Evolutionary conservation across 2,329 filamentous ascomycete genomes (phyloP), one percentile per base, ranked within the genome.

Genomic region (Paraphoma chrysanthemicola): DNA sequence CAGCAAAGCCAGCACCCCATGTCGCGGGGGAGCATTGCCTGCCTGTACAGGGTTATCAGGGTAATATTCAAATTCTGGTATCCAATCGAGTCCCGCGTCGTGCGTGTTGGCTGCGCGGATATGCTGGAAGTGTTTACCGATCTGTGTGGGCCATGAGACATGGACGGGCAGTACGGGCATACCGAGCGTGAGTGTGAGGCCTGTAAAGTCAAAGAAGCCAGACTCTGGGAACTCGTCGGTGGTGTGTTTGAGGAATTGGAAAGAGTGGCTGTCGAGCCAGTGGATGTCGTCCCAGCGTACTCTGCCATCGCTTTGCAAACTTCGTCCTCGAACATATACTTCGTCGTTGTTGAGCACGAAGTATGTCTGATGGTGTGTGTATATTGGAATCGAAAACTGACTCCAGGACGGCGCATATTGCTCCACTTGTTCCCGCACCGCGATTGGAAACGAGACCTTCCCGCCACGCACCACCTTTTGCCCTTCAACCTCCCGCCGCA

Each of bases 341-440:
- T 54, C 51, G 14, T 55, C 38, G 10, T 50, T 42, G 30, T 31
- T 31, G 8, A 53, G n/a, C 4, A 53, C 17, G 2, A 59, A 54
- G 10, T 16, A 3, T 9, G 43, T 12, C 9, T 54, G 36, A 33
- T 59, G 18, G 42, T 29, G 51, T 3, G 12, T n/a, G 30, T 53
- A 59, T 3, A 61, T 53, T 0, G 55, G 55, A 8, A 53, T 18
- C 1, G 39, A 29, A 48, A 63, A 61, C 48, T 51, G 57, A 1
- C 49, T 56, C 60, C 60, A 63, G 2, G 42, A 33, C 7, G 60
- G 60, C 14, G 41, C 30, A 0, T 29, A 1, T 6, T 52, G 7
- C 12, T 11, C 38, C 1, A 43, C 30, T 3, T 14, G 4, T 39
- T 54, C 47, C 5, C 16, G 5, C 2, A 51, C 23, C 2, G 5